Conservation (phyloP, 306 rosid genomes). For the Nissolia schottii region DNA sequence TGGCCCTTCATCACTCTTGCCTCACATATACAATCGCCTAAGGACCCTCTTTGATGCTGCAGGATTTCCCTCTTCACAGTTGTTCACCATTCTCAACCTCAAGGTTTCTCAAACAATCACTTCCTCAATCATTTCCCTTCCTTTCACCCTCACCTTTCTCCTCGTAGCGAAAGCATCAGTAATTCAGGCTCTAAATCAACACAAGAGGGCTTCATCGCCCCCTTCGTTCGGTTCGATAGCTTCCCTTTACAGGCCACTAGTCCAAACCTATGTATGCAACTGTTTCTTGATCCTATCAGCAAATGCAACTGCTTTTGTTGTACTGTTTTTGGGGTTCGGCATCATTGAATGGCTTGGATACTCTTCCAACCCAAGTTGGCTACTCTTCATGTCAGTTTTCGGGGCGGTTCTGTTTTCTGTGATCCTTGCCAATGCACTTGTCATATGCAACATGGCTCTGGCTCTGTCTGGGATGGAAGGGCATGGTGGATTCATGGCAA, state of each 20-base stretch:
- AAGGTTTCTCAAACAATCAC: constrained; percentile 82
- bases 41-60: constrained; percentile 66
- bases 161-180: constrained; percentile 63
- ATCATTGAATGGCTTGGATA: constrained; percentile 42
- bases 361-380: constrained; percentile 32
- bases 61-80: constrained; percentile 67
- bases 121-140: constrained; percentile 62
- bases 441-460: constrained; percentile 61
- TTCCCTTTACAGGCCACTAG: constrained; percentile 53
- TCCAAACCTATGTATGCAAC: constrained; percentile 56
- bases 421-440: constrained; percentile 72
- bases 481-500: constrained; percentile 59
- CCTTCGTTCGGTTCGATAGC: constrained; percentile 39
- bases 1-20: constrained; percentile 46
- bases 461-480: constrained; percentile 68
- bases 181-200: constrained; percentile 50
- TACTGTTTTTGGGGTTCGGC: constrained; percentile 65
- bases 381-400: constrained; percentile 53
- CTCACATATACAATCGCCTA: constrained; percentile 50
- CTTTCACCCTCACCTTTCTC: constrained; percentile 75
- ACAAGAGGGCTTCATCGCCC: constrained; percentile 28
- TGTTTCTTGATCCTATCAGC: constrained; percentile 68
- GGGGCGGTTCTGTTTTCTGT: constrained; percentile 86
- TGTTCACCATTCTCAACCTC: constrained; percentile 54
- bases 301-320: constrained; percentile 60